These are phyloP conservation scores for Elsinoe australis DNA, from an alignment of 2,329 filamentous ascomycete genomes.

Conservation along the genomic window DNA sequence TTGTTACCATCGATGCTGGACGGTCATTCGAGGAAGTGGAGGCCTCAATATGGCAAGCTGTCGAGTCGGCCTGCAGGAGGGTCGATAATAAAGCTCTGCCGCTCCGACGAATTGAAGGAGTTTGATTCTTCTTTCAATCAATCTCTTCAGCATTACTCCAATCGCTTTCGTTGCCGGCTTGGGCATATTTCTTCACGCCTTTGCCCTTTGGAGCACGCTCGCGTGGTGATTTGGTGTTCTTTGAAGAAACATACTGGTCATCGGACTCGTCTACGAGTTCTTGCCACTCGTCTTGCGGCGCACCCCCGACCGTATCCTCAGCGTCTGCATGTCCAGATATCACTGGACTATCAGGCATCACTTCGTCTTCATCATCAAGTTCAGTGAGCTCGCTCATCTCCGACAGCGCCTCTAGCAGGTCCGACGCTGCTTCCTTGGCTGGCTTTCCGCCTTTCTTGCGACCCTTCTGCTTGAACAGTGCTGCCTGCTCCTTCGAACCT, in stretches of 20 bases:
- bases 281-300: too few relatives aligned
- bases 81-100: slow-evolving; percentile 15
- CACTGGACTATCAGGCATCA: too few relatives aligned
- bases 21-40: slow-evolving; percentile 45
- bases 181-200: not conserved
- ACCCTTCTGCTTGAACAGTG: slow-evolving; percentile 53
- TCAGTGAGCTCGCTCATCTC: not conserved
- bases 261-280: too few relatives aligned
- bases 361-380: slow-evolving; percentile 8
- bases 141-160: slow-evolving; percentile 43
- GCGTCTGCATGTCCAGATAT: too few relatives aligned
- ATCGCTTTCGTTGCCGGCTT: slow-evolving; percentile 50
- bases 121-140: slow-evolving; percentile 16
- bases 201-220: not conserved
- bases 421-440: not conserved
- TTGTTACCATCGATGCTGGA: slow-evolving; percentile 50
- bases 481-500: slow-evolving; percentile 61
- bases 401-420: slow-evolving; percentile 13
- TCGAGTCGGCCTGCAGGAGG: slow-evolving; percentile 19
- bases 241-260: too few relatives aligned
- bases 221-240: not conserved
- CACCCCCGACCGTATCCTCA: too few relatives aligned
- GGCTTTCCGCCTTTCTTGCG: slow-evolving; percentile 21
- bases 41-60: slow-evolving; percentile 26
- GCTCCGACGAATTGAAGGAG: slow-evolving; percentile 9